Evolutionary conservation across 495 filamentous ascomycete species (phyloP).

Genomic region (Cudoniella acicularis): DNA sequence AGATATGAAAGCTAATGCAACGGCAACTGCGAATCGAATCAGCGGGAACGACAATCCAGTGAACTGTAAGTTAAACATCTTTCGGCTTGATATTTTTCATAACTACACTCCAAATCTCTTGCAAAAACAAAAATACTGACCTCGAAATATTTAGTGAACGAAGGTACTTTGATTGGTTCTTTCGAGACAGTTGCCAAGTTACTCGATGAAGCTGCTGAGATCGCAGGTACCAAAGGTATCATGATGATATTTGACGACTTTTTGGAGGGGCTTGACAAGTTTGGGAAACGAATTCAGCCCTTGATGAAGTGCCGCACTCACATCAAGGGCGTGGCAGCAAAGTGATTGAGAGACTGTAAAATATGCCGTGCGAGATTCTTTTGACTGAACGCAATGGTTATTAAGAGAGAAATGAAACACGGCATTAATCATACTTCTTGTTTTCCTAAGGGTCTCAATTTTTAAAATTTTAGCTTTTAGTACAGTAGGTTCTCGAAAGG

Average conservation of each 20-base stretch:
- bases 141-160: slow-evolving; percentile 12
- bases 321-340: background rate
- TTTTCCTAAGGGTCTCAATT: too few species aligned
- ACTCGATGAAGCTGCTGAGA: slow-evolving; percentile 26
- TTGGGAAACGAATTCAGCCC: slow-evolving; percentile 30
- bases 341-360: too few species aligned
- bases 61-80: slow-evolving; percentile 14
- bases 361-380: too few species aligned
- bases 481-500: too few species aligned
- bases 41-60: slow-evolving; percentile 14
- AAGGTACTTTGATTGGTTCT: slow-evolving; percentile 27
- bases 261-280: slow-evolving; percentile 23
- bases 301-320: slow-evolving; percentile 42
- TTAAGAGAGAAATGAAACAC: too few species aligned
- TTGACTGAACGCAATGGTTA: too few species aligned
- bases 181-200: slow-evolving; percentile 27
- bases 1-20: slow-evolving; percentile 24
- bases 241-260: slow-evolving; percentile 32
- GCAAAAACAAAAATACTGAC: background rate
- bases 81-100: too few species aligned
- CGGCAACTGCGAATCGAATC: slow-evolving; percentile 22
- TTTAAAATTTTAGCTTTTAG: too few species aligned
- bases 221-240: slow-evolving; percentile 27
- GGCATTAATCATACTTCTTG: too few species aligned
- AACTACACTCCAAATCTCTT: too few species aligned